phyloP scores from a whole-genome alignment of 1,284 basidiomycete species.

The Coniferiporia sulphurascens region DNA sequence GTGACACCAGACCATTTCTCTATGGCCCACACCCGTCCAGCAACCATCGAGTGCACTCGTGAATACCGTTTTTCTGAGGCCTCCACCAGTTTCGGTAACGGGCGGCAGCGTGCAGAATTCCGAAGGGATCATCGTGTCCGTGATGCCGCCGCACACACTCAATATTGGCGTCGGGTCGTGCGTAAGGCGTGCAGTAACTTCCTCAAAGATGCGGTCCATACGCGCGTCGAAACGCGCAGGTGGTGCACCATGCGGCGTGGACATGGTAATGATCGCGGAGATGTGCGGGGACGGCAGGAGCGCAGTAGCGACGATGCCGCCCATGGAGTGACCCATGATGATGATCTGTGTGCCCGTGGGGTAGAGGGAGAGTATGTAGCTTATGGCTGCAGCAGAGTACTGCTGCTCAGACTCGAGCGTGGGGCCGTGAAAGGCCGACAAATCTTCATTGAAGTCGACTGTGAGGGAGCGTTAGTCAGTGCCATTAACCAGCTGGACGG shows the following conservation, averaged over 20 bases:
- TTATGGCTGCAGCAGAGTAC: conserved; percentile 72
- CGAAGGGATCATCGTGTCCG: conserved; percentile 90
- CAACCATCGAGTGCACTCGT: conserved; percentile 83
- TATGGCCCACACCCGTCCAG: conserved; percentile 95
- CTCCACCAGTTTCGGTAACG: not conserved
- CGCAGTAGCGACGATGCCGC: conserved; percentile 86
- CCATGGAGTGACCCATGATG: conserved; percentile 96
- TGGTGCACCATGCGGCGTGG: conserved; percentile 86
- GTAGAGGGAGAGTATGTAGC: conserved; percentile 78
- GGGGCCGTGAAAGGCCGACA: conserved; percentile 91
- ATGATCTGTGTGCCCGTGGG: conserved; percentile 59
- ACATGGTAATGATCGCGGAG: conserved; percentile 88
- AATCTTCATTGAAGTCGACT: conserved; percentile 98
- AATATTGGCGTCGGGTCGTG: conserved; percentile 61
- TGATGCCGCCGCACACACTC: conserved; percentile 88
- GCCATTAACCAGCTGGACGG: not conserved
- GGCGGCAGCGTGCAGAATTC: conserved; percentile 74
- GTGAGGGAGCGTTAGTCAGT: conserved; percentile 7
- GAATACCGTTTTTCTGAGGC: conserved; percentile 73
- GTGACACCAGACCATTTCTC: conserved; percentile 98
- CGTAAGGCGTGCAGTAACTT: conserved; percentile 33
- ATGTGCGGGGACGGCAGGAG: conserved; percentile 60
- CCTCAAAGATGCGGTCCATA: conserved; percentile 70
- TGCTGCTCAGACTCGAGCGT: conserved; percentile 82
- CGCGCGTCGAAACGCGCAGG: conserved; percentile 84